Conservation (phyloP, 2,329 filamentous ascomycete species). For the Lanzia echinophila region DNA sequence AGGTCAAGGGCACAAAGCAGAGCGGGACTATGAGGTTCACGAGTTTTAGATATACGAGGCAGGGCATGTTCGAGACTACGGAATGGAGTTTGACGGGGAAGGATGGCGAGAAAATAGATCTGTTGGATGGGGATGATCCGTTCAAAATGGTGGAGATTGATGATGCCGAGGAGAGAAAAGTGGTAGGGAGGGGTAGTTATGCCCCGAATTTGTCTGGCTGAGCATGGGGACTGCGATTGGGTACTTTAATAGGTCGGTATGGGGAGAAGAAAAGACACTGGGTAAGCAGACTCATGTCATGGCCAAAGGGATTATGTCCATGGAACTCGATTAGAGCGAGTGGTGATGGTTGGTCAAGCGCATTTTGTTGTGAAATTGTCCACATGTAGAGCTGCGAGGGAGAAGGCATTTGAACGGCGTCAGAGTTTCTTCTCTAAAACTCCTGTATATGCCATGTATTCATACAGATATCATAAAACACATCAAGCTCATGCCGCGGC, state of each 20-base stretch:
- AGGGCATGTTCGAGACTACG: slow-evolving; percentile 69
- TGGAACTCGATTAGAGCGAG: no score
- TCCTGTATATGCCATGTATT: slow-evolving; percentile 25
- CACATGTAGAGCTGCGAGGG: slow-evolving; percentile 11
- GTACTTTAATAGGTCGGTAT: neutral
- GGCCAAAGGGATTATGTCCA: neutral
- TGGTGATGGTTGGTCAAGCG: no score
- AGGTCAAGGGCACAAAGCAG: slow-evolving; percentile 71
- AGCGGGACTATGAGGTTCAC: slow-evolving; percentile 73
- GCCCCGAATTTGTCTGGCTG: slow-evolving; percentile 26
- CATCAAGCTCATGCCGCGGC: slow-evolving; percentile 16
- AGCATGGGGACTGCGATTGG: neutral
- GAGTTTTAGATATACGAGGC: slow-evolving; percentile 61
- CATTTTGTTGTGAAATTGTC: neutral
- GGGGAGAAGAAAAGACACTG: slow-evolving; percentile 5
- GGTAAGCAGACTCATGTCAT: slow-evolving; percentile 6
- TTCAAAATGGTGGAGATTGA: slow-evolving; percentile 48
- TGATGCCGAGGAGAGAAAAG: slow-evolving; percentile 37
- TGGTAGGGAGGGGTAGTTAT: slow-evolving; percentile 33
- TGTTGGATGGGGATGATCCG: slow-evolving; percentile 67
- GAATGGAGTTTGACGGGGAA: slow-evolving; percentile 78
- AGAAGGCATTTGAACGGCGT: slow-evolving; percentile 8
- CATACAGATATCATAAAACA: slow-evolving; percentile 25
- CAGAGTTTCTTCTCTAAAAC: slow-evolving; percentile 22
- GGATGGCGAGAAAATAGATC: slow-evolving; percentile 52